Base-by-base conservation (phyloP, 352 stramenopile species). In the Phytophthora constricta region DNA sequence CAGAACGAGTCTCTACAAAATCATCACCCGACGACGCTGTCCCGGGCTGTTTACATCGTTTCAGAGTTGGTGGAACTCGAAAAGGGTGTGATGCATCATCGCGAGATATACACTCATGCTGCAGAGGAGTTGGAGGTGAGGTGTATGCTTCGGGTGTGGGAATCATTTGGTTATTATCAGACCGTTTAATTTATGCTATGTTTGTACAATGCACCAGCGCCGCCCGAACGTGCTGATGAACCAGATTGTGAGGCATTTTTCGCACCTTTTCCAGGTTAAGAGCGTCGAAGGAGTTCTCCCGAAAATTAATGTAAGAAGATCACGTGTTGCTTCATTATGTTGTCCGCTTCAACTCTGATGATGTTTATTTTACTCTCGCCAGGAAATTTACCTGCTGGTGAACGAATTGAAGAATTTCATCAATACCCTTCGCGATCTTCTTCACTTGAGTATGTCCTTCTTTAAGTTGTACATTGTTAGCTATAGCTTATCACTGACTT, bases 381-480 rank as follows among this genome's bases (percentile, higher is more conserved):
- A 94, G 86, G 88, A 96, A 66, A 80, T 87, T 27, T 97, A 92
- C 61, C 52, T 97, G 48, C 92, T 91, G 22, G 72, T 90, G 26
- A 97, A 94, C 61, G 87, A 97, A 58, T 93, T 95, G 77, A 78
- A 93, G 46, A 95, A 93, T 46, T 95, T 96, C 48, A 51, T 96
- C 20, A 80, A 86, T 25, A 69, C 75, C 10, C 50, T 93, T 31
- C 80, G 86, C 11, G 70, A 76, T 7, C 68, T 87, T 33, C 71
- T 96, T 41, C 58, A 84, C n/a, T 65, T 97, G 33, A 78, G 85
- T 92, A 74, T 33, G 86, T 85, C 14, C 0, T 25, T 28, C 2
- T n/a, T 26, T 5, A 25, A 41, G 5, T 16, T 17, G 17, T 48
- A 17, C 7, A 11, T 14, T 22, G 37, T 20, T 0, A 17, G n/a